These are phyloP conservation scores for Garcileccinum viscosum DNA, from an alignment of 1,284 basidiomycete species.

Conservation along the genomic window DNA sequence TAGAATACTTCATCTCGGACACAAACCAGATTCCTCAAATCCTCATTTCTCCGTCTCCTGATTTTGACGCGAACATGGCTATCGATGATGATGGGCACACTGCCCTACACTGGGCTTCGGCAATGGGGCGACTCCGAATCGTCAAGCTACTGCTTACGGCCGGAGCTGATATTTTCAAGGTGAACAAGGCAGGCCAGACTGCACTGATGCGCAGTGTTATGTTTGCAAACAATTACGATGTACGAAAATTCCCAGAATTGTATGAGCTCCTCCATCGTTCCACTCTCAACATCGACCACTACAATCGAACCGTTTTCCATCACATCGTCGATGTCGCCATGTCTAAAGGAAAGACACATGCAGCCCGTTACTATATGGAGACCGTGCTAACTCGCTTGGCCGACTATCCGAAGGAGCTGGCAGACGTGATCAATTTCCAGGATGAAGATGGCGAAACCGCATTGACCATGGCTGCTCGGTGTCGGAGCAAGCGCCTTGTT, in stretches of 20 bases:
- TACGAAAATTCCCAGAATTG: constrained; percentile 97
- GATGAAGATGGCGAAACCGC: constrained; percentile 99
- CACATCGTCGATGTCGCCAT: constrained; percentile 99
- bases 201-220: constrained; percentile 98
- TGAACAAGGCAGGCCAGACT: constrained; percentile 97
- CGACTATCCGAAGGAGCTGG: constrained; percentile 96
- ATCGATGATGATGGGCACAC: constrained; percentile 99
- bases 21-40: constrained; percentile 91
- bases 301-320: constrained; percentile 98
- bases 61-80: constrained; percentile 95
- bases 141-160: constrained; percentile 94
- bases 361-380: constrained; percentile 99
- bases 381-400: constrained; percentile 88
- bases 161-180: constrained; percentile 96
- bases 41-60: constrained; percentile 86
- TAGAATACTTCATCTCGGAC: constrained; percentile 99
- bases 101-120: constrained; percentile 97
- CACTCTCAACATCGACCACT: constrained; percentile 98
- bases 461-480: constrained; percentile 94
- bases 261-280: constrained; percentile 97
- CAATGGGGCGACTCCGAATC: constrained; percentile 97
- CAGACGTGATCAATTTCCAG: constrained; percentile 99
- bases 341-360: constrained; percentile 97
- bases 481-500: constrained; percentile 95
- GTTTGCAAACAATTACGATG: constrained; percentile 99